Evolutionary conservation across 352 stramenopile species (phyloP), one percentile per base, ranked within the genome.

Genomic region (Blastocystis sp.): DNA sequence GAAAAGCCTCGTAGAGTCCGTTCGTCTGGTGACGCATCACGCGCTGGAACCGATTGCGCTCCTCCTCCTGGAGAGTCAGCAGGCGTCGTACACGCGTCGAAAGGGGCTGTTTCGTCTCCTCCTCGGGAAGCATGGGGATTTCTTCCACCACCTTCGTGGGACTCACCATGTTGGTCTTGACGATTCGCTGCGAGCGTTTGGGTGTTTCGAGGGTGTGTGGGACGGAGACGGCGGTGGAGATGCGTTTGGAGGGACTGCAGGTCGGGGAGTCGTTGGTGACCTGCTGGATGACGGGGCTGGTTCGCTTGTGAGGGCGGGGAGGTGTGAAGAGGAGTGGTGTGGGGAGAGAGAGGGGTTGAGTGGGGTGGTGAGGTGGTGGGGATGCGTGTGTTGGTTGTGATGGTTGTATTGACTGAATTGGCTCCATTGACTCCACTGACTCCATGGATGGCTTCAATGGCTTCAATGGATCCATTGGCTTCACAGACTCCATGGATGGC

Each of bases 121-220:
- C 46, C 0, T 57, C 29, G 7, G 44, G 38, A n/a, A n/a, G n/a
- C n/a, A n/a, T n/a, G n/a, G n/a, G n/a, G n/a, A n/a, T n/a, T 36
- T 78, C 67, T 14, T 78, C 46, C 24, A 63, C 49, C 21, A 78
- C 67, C 44, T 78, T 78, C 0, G 67, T 78, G 4, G 67, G 67
- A 61, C 67, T 78, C 27, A 44, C 24, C 11, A 54, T 11, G 21
- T 40, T 16, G n/a, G 29, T 38, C 57, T 69, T 69, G 11, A 24
- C 29, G 14, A n/a, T n/a, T 14, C 7, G 29, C 8, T 16, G 27
- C 9, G 57, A 24, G 11, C 57, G 29, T 16, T 24, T 34, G n/a
- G 57, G 57, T 16, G 57, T 69, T 24, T 42, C 57, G 6, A 42
- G 29, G 14, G 36, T 4, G 14, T 14, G 46, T 21, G 21, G 21